Evolutionary conservation across 345 rosid genomes (phyloP).

Genomic region (Tarenaya hassleriana): DNA sequence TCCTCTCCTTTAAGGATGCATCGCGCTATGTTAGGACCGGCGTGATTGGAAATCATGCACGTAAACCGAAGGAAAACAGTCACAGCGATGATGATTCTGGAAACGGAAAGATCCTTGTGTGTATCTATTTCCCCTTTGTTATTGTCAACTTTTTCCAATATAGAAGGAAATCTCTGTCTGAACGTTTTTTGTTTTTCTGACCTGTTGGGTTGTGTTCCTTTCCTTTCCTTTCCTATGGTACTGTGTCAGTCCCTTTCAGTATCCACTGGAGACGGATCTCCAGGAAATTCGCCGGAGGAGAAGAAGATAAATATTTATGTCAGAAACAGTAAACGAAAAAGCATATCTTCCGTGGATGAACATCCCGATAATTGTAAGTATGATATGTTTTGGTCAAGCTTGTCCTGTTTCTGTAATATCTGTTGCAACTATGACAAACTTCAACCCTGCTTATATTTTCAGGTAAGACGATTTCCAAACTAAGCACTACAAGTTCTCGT

Average conservation of each 20-base stretch:
- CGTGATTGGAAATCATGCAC: slow-evolving; percentile 47
- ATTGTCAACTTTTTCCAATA: not conserved
- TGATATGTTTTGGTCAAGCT: not conserved
- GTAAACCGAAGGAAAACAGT: slow-evolving; percentile 41
- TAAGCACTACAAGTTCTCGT: slow-evolving; percentile 10
- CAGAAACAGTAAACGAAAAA: slow-evolving; percentile 13
- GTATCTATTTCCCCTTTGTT: slow-evolving; percentile 19
- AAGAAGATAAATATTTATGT: slow-evolving; percentile 2
- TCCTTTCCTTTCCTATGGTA: not conserved
- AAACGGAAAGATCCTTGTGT: slow-evolving; percentile 43
- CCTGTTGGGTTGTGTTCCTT: not conserved
- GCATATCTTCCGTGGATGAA: slow-evolving; percentile 21
- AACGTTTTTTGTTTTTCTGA: slow-evolving; percentile 5
- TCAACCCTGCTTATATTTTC: slow-evolving; percentile 6
- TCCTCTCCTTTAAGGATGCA: slow-evolving; percentile 80
- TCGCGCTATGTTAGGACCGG: slow-evolving; percentile 70
- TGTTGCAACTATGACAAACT: slow-evolving; percentile 1
- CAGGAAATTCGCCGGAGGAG: slow-evolving; percentile 16
- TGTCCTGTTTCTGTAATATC: not conserved
- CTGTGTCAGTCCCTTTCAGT: slow-evolving; percentile 11
- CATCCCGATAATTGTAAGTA: slow-evolving; percentile 16
- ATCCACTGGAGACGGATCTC: slow-evolving; percentile 6
- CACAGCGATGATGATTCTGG: slow-evolving; percentile 33
- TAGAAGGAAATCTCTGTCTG: not conserved
- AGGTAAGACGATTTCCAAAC: slow-evolving; percentile 15